Evolutionary conservation across 2,329 filamentous ascomycete genomes (phyloP).

Genomic region (Ophiobolus disseminans): DNA sequence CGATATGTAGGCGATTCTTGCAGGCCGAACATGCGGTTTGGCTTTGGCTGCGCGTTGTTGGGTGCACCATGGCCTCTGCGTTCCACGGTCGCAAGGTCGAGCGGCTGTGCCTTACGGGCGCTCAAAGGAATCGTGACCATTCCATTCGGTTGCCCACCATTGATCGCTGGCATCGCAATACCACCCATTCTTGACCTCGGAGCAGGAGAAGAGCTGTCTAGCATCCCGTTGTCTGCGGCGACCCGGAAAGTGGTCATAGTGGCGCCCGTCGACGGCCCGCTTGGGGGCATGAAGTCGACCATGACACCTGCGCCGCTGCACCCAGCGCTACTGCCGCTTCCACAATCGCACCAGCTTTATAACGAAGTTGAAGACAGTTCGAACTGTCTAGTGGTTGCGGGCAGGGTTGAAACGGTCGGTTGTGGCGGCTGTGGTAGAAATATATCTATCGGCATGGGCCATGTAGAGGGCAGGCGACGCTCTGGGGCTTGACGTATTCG

Average conservation of each 20-base stretch:
- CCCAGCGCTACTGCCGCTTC: constrained; percentile 24
- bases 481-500: constrained; percentile 17
- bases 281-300: constrained; percentile 46
- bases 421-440: constrained; percentile 36
- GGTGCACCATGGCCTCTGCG: constrained; percentile 83
- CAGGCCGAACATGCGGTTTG: constrained; percentile 81
- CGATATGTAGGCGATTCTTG: constrained; percentile 89
- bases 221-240: constrained; percentile 37
- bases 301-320: constrained; percentile 39
- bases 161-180: constrained; percentile 27
- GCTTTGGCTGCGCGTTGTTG: constrained; percentile 76
- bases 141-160: constrained; percentile 49
- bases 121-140: constrained; percentile 64
- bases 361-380: constrained; percentile 13
- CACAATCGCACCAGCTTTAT: constrained; percentile 13
- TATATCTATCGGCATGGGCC: constrained; percentile 44
- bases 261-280: constrained; percentile 41
- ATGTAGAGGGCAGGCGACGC: constrained; percentile 30
- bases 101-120: constrained; percentile 68
- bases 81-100: constrained; percentile 91
- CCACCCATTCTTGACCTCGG: constrained; percentile 42
- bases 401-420: constrained; percentile 16
- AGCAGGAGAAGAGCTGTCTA: constrained; percentile 29
- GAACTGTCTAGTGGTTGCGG: constrained; percentile 8
- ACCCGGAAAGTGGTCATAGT: constrained; percentile 49